Evolutionary conservation across 2,329 filamentous ascomycete genomes (phyloP).

Genomic region (Zymoseptoria tritici): DNA sequence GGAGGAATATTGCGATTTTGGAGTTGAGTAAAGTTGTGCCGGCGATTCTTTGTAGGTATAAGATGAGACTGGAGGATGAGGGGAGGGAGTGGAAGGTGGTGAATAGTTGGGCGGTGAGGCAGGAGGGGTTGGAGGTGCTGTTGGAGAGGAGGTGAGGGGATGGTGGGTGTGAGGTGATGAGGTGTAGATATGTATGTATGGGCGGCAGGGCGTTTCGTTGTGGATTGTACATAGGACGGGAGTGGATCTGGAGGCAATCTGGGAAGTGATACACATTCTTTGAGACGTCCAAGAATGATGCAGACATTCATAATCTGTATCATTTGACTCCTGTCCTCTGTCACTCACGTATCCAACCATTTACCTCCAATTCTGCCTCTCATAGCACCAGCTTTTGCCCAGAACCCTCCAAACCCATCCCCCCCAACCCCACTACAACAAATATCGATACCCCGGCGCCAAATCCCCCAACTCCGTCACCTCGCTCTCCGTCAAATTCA

Average conservation of each 20-base stretch:
- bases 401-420: neutral
- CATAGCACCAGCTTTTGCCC: neutral
- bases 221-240: too few relatives aligned
- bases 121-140: constrained; percentile 9
- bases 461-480: constrained; percentile 55
- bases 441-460: constrained; percentile 54
- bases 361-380: too few relatives aligned
- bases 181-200: too few relatives aligned
- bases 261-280: too few relatives aligned
- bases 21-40: constrained; percentile 16
- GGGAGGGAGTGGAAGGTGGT: constrained; percentile 6
- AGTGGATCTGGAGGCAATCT: too few relatives aligned
- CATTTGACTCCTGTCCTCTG: too few relatives aligned
- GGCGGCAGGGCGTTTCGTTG: too few relatives aligned
- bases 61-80: constrained; percentile 8
- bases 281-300: too few relatives aligned
- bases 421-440: constrained; percentile 35
- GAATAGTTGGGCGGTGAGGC: constrained; percentile 8
- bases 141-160: neutral
- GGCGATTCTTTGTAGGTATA: constrained; percentile 9
- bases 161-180: neutral
- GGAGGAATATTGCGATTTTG: constrained; percentile 13
- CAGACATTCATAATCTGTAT: too few relatives aligned
- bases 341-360: too few relatives aligned
- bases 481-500: constrained; percentile 53